phyloP scores from a whole-genome alignment of 2,329 filamentous ascomycete species.

The Mollisiaceae sp. region DNA sequence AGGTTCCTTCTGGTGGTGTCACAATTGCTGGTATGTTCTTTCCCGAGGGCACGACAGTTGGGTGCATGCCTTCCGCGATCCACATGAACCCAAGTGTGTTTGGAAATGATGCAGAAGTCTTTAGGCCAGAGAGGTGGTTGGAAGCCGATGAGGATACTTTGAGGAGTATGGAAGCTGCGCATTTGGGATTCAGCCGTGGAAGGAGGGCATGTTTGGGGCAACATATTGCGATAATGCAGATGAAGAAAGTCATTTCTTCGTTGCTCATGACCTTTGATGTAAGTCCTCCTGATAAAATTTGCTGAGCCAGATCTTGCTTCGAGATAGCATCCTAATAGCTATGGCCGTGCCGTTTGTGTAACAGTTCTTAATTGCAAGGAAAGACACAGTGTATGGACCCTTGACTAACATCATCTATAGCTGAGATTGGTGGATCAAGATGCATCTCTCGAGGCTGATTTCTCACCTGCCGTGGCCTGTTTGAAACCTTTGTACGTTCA shows the following conservation, averaged over 20 bases:
- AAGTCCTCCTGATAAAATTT: neutral
- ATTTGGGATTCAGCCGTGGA: constrained; percentile 12
- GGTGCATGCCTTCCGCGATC: constrained; percentile 46
- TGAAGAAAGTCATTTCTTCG: constrained; percentile 13
- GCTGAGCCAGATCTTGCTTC: neutral
- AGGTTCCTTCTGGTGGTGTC: constrained; percentile 14
- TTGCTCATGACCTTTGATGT: constrained; percentile 8
- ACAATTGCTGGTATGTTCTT: constrained; percentile 12
- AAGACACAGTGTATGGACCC: neutral
- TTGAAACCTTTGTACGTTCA: constrained; percentile 16
- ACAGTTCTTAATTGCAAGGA: neutral
- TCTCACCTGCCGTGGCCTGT: constrained; percentile 12
- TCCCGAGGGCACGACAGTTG: constrained; percentile 36
- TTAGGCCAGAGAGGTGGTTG: constrained; percentile 28
- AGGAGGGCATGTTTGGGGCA: constrained; percentile 16
- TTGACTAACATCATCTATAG: constrained; percentile 1
- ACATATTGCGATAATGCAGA: constrained; percentile 14
- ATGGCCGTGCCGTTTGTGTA: neutral
- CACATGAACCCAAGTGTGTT: constrained; percentile 18
- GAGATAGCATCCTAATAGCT: neutral
- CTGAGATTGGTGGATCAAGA: constrained; percentile 7
- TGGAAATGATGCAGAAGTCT: constrained; percentile 20
- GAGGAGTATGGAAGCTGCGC: neutral
- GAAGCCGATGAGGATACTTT: constrained; percentile 18
- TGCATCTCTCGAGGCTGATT: constrained; percentile 14